Evolutionary conservation across 345 rosid genomes (phyloP).

Genomic region (Cochlearia excelsa): DNA sequence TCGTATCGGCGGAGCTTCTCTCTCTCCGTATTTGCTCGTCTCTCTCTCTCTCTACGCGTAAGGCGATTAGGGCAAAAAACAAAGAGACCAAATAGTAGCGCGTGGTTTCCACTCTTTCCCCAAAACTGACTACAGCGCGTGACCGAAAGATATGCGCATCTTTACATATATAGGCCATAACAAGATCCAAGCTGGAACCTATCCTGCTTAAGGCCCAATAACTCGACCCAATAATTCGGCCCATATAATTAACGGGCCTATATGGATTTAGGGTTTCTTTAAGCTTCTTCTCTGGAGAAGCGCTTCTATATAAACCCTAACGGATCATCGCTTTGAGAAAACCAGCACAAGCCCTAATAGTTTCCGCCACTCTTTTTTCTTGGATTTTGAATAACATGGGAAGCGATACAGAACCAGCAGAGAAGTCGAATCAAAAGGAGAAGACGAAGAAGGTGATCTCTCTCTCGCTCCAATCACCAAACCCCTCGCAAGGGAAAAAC

Average conservation of each 20-base stretch:
- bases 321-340: neutral
- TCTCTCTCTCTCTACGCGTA: constrained; percentile 9
- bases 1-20: constrained; percentile 15
- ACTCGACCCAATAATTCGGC: constrained; percentile 8
- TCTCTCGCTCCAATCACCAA: constrained; percentile 83
- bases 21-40: constrained; percentile 20
- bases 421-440: constrained; percentile 51
- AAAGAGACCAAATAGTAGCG: constrained; percentile 21
- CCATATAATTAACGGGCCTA: constrained; percentile 7
- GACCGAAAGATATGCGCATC: neutral
- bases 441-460: constrained; percentile 48
- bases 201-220: no score
- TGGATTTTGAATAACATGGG: constrained; percentile 40
- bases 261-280: constrained; percentile 13
- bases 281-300: neutral
- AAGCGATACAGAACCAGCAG: constrained; percentile 63
- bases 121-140: constrained; percentile 25
- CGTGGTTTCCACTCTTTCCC: constrained; percentile 17
- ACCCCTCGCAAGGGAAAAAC: constrained; percentile 83
- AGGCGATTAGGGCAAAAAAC: constrained; percentile 27
- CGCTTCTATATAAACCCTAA: constrained; percentile 27
- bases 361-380: constrained; percentile 20
- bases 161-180: neutral
- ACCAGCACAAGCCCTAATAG: constrained; percentile 20
- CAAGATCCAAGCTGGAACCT: neutral